Evolutionary conservation across 257 asterid genomes (phyloP).

Genomic region (Solanum paucissectum): DNA sequence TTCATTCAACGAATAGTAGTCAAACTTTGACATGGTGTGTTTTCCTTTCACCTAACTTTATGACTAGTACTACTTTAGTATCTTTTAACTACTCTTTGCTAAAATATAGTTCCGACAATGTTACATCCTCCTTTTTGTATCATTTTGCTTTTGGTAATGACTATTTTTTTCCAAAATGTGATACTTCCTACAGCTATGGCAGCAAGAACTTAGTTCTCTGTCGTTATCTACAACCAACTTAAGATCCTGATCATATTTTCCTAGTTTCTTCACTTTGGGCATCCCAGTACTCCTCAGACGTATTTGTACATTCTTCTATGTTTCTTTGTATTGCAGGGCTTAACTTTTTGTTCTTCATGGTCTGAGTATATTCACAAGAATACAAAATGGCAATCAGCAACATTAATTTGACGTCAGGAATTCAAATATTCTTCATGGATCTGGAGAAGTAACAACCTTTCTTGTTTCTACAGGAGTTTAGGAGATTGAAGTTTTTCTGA

Average conservation of each 20-base stretch:
- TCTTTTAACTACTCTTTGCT: background rate
- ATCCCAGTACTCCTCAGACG: background rate
- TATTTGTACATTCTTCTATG: background rate
- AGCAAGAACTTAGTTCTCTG: background rate
- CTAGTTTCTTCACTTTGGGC: background rate
- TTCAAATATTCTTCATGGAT: background rate
- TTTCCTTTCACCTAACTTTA: background rate
- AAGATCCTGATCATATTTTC: background rate
- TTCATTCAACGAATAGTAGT: background rate
- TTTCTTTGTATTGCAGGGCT: background rate
- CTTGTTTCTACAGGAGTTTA: background rate
- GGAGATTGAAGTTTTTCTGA: slow-evolving; percentile 6
- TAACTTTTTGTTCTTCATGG: background rate
- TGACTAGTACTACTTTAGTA: background rate
- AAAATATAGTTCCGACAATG: background rate
- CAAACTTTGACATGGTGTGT: background rate
- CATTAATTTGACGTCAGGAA: background rate
- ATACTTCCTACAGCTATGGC: background rate
- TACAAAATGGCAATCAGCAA: background rate
- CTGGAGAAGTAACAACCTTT: background rate
- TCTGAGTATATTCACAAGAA: background rate
- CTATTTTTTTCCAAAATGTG: background rate
- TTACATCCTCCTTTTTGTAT: background rate
- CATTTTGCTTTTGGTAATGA: background rate
- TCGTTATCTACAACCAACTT: background rate